phyloP scores from a whole-genome alignment of 179 eudicot species.

The Gypsophila paniculata region DNA sequence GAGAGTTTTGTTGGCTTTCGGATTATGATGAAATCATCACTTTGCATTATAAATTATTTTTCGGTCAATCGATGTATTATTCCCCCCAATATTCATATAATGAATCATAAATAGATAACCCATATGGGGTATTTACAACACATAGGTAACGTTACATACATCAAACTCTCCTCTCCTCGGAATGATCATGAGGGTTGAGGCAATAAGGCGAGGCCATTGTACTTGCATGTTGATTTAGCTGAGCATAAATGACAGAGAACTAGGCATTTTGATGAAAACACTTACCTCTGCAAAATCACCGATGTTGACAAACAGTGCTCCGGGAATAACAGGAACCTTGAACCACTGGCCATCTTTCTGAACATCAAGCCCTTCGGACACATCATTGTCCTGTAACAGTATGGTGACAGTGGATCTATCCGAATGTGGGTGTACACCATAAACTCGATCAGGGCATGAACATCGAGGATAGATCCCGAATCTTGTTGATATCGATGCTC shows the following conservation, averaged over 20 bases:
- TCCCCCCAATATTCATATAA: no score
- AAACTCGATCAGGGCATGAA: constrained; percentile 43
- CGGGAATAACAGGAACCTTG: constrained; percentile 53
- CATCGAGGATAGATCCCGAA: constrained; percentile 59
- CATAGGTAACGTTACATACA: no score
- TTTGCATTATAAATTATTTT: no score
- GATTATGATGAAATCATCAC: no score
- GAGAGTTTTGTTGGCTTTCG: no score
- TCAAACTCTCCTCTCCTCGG: no score
- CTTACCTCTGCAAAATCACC: constrained; percentile 73
- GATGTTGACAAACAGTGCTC: constrained; percentile 52
- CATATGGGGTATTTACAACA: no score
- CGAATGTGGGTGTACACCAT: constrained; percentile 54
- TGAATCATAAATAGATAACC: no score
- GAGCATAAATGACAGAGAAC: neutral
- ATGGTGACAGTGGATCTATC: constrained; percentile 55
- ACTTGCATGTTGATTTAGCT: neutral
- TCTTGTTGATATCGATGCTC: constrained; percentile 33
- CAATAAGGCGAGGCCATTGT: neutral
- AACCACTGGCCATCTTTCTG: constrained; percentile 59
- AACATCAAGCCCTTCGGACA: constrained; percentile 54
- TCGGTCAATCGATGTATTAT: no score
- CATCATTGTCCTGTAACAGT: constrained; percentile 52
- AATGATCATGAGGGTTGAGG: no score
- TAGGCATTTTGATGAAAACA: neutral